Base-by-base conservation (phyloP, 1,284 basidiomycete species). In the Tylopilus sp. region DNA sequence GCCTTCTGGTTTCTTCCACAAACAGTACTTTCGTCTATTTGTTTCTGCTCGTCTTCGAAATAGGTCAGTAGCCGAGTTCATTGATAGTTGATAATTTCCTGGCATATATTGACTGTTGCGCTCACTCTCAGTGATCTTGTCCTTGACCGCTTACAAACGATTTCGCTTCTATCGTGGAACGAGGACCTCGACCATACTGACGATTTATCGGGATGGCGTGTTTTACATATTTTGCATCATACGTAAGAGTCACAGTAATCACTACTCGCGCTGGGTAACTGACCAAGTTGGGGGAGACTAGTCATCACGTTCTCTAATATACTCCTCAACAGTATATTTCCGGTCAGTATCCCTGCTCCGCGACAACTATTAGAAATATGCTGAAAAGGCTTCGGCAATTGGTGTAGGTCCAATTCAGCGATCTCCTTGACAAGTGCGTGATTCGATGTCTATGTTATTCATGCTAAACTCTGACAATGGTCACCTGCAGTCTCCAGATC, bases 271-370 rank as follows among this genome's bases (percentile, higher is more conserved):
- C 12, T 6, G 13, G 4, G 1, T 5, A 55, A 5, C 53, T 61
- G 5, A 72, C 58, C 19, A 38, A 2, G 8, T 26, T 8, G 51
- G 6, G 4, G 29, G 29, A 29, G 3, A 29, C 22, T 19, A 70
- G 69, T 67, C n/a, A 57, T 71, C 69, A 72, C 70, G 6, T 53
- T 72, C 19, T 19, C 57, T 53, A 71, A 71, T 19, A 36, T 70
- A 13, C 22, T 74, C 32, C 13, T 72, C 7, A 60, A 62, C 18
- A 51, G 58, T 6, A n/a, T 55, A 62, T 61, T 72, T 62, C 68
- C 70, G 9, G 70, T 74, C 24, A 41, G 33, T 6, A 18, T 8
- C 39, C 12, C 38, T 36, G 19, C 32, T 59, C 5, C 13, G 6
- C 54, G 18, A 41, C 39, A 41, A 6, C 15, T 8, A 41, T 18